Base-by-base conservation (phyloP, 75 land plant genomes). In the Larix kaempferi region DNA sequence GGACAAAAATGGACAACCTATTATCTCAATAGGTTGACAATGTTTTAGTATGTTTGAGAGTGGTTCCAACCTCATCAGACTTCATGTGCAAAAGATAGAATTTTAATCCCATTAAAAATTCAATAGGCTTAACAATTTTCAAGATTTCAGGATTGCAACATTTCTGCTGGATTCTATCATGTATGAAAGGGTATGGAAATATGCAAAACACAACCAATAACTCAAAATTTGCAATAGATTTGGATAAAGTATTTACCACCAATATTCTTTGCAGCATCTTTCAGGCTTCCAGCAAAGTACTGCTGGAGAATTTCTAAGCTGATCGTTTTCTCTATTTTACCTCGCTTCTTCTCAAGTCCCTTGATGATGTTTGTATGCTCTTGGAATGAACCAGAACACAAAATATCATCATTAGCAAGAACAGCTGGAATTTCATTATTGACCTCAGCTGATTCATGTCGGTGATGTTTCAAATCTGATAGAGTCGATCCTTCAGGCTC, bases 301-400 rank as follows among this genome's bases (percentile, higher is more conserved):
- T 82, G 82, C 67, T 84, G 89, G 25, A 87, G 94, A 71, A 91
- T 92, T 58, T 91, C 86, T 57, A 95, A 82, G 56, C 94, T 86
- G 54, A 95, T 92, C 3, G 88, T 84, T 79, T 95, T 93, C 80
- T 95, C 99, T 5, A 88, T 81, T 65, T 93, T 91, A 35, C 91
- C 97, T 57, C 94, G 85, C 59, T 85, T 91, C 62, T 86, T 86
- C 57, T 87, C 94, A 21, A 72, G 64, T 71, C 85, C 49, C 59
- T 82, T 87, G 49, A 63, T 83, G 23, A 22, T 73, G 5, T 71
- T 69, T 69, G 81, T 78, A 49, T 76, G 76, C 54, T 71, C 79
- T 27, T 57, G 37, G 5, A 72, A 56, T 25, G 79, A 66, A 41
- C 56, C 60, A 15, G 67, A 59, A 41, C 39, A 67, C 5, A 12